Percentiles rank a stretch among this genome's conserved stretches.
phyloP scores from a whole-genome alignment of 148 eudicot genomes.

The Pharnaceum exiguum region DNA sequence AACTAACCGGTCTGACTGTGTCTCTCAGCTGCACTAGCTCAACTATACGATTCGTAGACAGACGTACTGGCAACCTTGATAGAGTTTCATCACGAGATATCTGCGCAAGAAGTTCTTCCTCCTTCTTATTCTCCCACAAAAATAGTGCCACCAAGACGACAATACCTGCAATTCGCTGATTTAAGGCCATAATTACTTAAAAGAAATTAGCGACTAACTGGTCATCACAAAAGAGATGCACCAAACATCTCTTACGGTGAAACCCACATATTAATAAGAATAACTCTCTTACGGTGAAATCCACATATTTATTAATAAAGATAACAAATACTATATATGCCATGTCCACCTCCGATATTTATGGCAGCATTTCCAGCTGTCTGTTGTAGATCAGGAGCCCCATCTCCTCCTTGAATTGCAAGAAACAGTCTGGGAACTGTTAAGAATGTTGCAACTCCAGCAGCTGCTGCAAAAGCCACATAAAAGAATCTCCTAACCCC shows the following conservation, averaged over 20 bases:
- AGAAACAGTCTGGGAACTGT: constrained; percentile 69
- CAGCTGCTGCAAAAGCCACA: constrained; percentile 89
- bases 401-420: constrained; percentile 79
- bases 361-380: constrained; percentile 78
- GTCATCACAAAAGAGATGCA: neutral
- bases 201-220: constrained; percentile 5
- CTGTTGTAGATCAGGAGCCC: constrained; percentile 68
- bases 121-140: constrained; percentile 94
- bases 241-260: neutral
- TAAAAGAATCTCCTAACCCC: constrained; percentile 92
- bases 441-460: constrained; percentile 80
- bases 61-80: constrained; percentile 92
- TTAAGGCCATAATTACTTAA: constrained; percentile 40
- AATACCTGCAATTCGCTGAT: constrained; percentile 81
- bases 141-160: constrained; percentile 68
- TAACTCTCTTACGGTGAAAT: too few relatives aligned
- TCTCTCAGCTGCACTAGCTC: constrained; percentile 95
- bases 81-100: constrained; percentile 87
- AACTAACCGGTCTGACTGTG: constrained; percentile 90
- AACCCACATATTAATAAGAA: neutral
- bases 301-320: neutral
- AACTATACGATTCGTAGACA: constrained; percentile 87
- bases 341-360: constrained; percentile 69
- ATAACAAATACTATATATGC: too few relatives aligned
- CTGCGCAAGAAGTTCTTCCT: constrained; percentile 90